phyloP scores from a whole-genome alignment of 192 early-diverging fungal species.

The Rhizoclosmatium globosum region DNA sequence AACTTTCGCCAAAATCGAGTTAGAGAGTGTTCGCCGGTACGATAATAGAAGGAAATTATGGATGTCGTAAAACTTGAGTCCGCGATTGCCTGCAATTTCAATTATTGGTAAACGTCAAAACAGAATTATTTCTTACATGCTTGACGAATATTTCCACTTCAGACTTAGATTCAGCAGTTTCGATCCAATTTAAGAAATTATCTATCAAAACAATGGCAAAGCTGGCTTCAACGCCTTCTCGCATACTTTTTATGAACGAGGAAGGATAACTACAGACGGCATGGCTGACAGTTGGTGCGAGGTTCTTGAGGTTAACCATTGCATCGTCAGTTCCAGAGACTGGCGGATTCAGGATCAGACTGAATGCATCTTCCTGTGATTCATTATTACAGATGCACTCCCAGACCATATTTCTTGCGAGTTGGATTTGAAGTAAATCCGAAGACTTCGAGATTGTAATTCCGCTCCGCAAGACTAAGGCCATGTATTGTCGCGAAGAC shows the following conservation, averaged over 20 bases:
- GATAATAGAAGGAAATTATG: background rate
- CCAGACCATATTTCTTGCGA: slow-evolving; percentile 19
- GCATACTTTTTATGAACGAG: background rate
- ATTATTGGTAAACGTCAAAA: no score
- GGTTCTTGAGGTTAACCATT: slow-evolving; percentile 4
- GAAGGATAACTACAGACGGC: slow-evolving; percentile 15
- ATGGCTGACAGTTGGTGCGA: slow-evolving; percentile 9
- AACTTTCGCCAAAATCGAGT: slow-evolving; percentile 58
- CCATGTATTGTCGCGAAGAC: background rate
- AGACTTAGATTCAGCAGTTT: background rate
- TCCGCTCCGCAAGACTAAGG: background rate
- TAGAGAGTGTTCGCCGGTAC: slow-evolving; percentile 33
- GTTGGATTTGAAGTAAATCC: slow-evolving; percentile 1
- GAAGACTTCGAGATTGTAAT: background rate
- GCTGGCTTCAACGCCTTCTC: background rate
- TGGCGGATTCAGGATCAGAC: background rate
- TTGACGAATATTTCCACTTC: background rate
- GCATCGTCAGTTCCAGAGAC: background rate
- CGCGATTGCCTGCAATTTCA: background rate
- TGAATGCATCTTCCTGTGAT: background rate
- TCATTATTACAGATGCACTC: background rate
- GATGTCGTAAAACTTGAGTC: background rate
- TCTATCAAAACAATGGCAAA: slow-evolving; percentile 21
- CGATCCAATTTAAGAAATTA: slow-evolving; percentile 33
- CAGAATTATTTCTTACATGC: background rate